phyloP scores from a whole-genome alignment of 306 rosid species.

The Castanospermum australe region DNA sequence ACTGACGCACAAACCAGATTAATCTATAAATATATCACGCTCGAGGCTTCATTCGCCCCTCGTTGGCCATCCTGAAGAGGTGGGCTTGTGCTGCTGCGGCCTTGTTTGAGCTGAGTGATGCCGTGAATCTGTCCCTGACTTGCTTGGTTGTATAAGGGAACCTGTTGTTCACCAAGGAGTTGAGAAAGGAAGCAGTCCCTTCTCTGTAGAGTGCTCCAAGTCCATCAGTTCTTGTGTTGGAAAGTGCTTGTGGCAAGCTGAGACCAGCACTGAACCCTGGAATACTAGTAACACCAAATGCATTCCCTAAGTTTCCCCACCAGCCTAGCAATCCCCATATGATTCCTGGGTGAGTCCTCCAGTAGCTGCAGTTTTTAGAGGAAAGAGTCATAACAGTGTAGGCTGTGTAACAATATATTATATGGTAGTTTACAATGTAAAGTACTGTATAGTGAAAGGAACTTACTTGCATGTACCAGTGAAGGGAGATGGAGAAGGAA shows the following conservation, averaged over 20 bases:
- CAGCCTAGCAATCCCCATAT: conserved; percentile 92
- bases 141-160: conserved; percentile 74
- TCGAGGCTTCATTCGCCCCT: conserved; percentile 63
- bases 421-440: conserved; percentile 12
- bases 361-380: conserved; percentile 60
- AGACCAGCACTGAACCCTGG: conserved; percentile 59
- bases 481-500: conserved; percentile 76
- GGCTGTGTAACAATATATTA: neutral
- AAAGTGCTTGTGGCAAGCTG: conserved; percentile 73
- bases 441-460: conserved; percentile 22
- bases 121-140: conserved; percentile 67
- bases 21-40: conserved; percentile 43
- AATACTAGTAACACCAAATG: conserved; percentile 52
- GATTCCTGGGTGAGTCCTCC: conserved; percentile 82
- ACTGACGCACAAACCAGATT: conserved; percentile 7
- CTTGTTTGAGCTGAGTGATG: conserved; percentile 66
- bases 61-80: conserved; percentile 81
- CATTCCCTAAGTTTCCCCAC: conserved; percentile 84
- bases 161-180: conserved; percentile 73
- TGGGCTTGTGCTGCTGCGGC: conserved; percentile 74
- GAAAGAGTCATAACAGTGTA: neutral
- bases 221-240: conserved; percentile 81
- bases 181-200: conserved; percentile 86
- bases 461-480: conserved; percentile 94
- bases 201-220: conserved; percentile 75